These are phyloP conservation scores for Trichoderma sp. DNA, from an alignment of 2,329 filamentous ascomycete genomes.

Conservation along the genomic window DNA sequence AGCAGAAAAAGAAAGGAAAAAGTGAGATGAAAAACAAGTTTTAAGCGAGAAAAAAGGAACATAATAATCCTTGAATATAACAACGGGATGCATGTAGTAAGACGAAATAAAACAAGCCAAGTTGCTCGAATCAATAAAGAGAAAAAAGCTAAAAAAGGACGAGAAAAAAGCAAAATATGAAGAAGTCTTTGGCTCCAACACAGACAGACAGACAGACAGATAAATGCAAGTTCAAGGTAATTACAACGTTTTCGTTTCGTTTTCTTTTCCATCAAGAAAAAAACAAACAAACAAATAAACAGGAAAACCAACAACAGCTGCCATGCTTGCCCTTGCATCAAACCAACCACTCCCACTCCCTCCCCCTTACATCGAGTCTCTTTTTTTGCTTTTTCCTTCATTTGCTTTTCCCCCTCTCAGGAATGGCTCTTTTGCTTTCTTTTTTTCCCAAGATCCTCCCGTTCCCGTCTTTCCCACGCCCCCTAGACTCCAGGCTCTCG, in stretches of 20 bases:
- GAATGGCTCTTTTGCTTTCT: background rate
- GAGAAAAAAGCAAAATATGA: background rate
- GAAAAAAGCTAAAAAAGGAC: background rate
- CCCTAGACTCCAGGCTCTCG: background rate
- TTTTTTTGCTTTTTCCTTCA: background rate
- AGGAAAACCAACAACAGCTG: background rate
- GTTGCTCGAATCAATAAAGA: background rate
- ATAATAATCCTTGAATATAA: background rate
- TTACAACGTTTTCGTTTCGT: slow-evolving; percentile 3
- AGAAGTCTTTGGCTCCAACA: background rate
- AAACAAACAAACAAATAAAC: background rate
- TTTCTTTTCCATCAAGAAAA: background rate
- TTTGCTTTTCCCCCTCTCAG: background rate
- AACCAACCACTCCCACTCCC: background rate
- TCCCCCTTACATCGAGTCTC: background rate
- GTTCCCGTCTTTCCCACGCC: background rate
- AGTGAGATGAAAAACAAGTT: background rate
- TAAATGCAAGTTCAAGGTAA: background rate
- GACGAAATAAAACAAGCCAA: background rate
- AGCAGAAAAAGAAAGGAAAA: background rate
- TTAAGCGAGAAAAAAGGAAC: background rate
- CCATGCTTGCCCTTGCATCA: background rate
- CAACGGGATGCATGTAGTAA: background rate
- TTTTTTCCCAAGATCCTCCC: slow-evolving; percentile 18
- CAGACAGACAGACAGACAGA: background rate